Percentiles rank a stretch among this genome's conserved stretches.
Conservation (phyloP, 345 rosid species). For the Eucalyptus microcorys region DNA sequence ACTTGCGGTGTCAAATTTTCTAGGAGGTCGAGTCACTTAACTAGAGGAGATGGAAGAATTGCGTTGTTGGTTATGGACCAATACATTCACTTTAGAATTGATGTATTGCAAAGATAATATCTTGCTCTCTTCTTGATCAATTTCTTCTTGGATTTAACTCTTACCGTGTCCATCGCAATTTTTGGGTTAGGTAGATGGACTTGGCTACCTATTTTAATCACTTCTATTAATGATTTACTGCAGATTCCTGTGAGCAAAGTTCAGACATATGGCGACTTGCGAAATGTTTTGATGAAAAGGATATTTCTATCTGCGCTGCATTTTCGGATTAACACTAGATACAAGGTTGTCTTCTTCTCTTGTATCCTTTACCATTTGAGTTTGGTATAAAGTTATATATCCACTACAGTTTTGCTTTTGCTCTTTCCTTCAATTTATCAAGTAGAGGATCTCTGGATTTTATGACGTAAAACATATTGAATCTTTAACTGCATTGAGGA, state of each 20-base stretch:
- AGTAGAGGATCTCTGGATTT: neutral
- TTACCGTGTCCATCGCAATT: neutral
- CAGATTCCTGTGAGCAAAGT: slow-evolving; percentile 95
- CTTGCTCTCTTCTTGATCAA: neutral
- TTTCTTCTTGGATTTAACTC: neutral
- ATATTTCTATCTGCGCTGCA: slow-evolving; percentile 98
- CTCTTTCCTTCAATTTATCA: neutral
- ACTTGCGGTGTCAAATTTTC: neutral
- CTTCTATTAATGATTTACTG: slow-evolving; percentile 3
- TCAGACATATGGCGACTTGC: slow-evolving; percentile 80
- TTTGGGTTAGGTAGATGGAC: neutral
- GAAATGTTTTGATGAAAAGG: slow-evolving; percentile 93
- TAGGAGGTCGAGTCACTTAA: neutral
- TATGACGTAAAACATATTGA: neutral
- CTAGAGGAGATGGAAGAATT: neutral
- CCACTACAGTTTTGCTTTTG: neutral
- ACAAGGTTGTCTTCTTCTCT: slow-evolving; percentile 49
- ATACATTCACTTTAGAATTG: neutral
- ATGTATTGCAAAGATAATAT: neutral
- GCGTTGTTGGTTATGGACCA: neutral
- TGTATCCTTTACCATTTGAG: neutral
- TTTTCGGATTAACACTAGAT: slow-evolving; percentile 94
- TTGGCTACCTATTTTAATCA: neutral
- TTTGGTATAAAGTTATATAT: neutral
- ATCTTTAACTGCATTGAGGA: neutral